Evolutionary conservation across 1,284 basidiomycete genomes (phyloP).

Genomic region (Sphagnurus paluster): DNA sequence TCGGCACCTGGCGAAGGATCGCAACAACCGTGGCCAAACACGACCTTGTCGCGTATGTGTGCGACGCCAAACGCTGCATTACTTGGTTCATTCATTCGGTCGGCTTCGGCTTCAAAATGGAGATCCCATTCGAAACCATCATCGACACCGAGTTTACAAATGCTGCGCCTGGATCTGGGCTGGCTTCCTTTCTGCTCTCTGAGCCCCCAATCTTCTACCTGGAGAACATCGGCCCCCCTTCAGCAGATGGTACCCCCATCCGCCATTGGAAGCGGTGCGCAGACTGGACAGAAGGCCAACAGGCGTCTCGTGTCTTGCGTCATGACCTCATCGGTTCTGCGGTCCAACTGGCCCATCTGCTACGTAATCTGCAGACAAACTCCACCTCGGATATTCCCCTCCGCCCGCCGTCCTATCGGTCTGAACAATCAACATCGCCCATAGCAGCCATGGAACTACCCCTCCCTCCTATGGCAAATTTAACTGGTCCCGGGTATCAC

Average conservation of each 20-base stretch:
- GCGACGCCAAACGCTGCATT: constrained; percentile 60
- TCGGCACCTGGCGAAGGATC: constrained; percentile 77
- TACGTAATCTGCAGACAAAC: constrained; percentile 48
- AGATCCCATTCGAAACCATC: constrained; percentile 69
- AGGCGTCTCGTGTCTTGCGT: constrained; percentile 63
- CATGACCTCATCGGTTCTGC: constrained; percentile 70
- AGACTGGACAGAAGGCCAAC: constrained; percentile 78
- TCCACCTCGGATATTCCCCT: constrained; percentile 15
- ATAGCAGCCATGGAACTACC: constrained; percentile 39
- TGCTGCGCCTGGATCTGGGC: constrained; percentile 53
- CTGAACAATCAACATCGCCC: constrained; percentile 21
- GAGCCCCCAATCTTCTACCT: constrained; percentile 68
- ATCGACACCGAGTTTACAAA: constrained; percentile 57
- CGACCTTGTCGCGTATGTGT: constrained; percentile 75
- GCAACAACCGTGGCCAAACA: constrained; percentile 52
- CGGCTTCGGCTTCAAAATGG: constrained; percentile 80
- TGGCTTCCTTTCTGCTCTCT: constrained; percentile 63
- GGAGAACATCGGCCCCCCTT: constrained; percentile 42
- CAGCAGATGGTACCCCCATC: constrained; percentile 30
- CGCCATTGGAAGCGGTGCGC: constrained; percentile 65
- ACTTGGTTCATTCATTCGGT: constrained; percentile 76
- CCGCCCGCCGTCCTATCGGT: constrained; percentile 27
- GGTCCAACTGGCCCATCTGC: constrained; percentile 57
- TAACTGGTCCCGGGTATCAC: constrained; percentile 21
- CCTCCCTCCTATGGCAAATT: constrained; percentile 34